Base-by-base conservation (phyloP, 2,329 filamentous ascomycete genomes). In the Tympanopsis confertula region DNA sequence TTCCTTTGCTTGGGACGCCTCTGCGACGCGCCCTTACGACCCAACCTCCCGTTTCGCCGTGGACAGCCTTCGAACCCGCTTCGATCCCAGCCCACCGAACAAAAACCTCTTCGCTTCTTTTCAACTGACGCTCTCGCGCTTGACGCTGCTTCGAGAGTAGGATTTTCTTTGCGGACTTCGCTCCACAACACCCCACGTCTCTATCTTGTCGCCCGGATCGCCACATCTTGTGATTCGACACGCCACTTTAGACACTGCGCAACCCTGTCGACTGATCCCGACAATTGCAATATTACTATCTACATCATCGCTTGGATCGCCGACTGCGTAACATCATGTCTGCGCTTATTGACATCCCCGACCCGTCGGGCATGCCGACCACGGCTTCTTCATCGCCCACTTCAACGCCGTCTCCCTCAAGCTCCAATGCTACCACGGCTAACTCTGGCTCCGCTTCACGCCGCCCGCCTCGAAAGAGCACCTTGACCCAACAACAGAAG, bases 401-500 rank as follows among this genome's bases (percentile, higher is more conserved):
- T 13, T 10, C 30, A 12, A 12, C 30, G 30, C 54, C 54, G 24
- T 52, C 53, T 20, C 54, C 52, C 24, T 20, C 35, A 10, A 54
- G 53, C 7, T 37, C 38, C 32, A 30, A 29, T 14, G 50, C 52
- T 36, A 49, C 50, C 37, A 54, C 53, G 19, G 50, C 66, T 30
- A 64, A 67, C 35, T 65, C 66, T 33, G 69, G 70, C 26, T 68
- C 71, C 30, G 59, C 62, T 33, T 76, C 85, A 38, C 80, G 88
- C 53, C 81, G 91, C 42, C 88, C 88, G 33, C 85, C 89, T 26
- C 82, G 91, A 48, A 98, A 98, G 68, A 96, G 89, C 71, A 96
- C 91, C 26, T 71, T 98, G 50, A 98, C 91, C 3, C 91, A 98
- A 59, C 91, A 98, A 61, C 91, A 98, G 59, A 95, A 95, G 72